Evolutionary conservation across 192 early-diverging fungal genomes (phyloP).

Genomic region (Phycomyces blakesleeanus): DNA sequence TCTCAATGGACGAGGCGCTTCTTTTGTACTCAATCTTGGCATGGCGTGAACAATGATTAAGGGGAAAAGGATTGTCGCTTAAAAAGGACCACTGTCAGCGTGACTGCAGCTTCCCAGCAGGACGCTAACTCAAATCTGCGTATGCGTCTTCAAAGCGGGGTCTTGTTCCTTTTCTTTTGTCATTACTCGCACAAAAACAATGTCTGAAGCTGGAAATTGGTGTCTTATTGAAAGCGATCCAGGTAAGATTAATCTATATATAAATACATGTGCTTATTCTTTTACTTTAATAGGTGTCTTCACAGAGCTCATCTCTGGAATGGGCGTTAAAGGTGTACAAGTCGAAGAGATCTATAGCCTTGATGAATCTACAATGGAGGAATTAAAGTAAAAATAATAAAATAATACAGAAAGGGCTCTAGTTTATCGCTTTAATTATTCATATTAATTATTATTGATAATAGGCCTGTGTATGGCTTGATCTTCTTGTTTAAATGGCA

Average conservation of each 20-base stretch:
- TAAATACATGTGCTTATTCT: background rate
- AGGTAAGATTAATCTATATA: slow-evolving; percentile 32
- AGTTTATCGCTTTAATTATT: background rate
- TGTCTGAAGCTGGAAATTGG: slow-evolving; percentile 71
- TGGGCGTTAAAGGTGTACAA: slow-evolving; percentile 69
- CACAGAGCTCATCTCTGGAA: slow-evolving; percentile 73
- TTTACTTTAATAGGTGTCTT: slow-evolving; percentile 57
- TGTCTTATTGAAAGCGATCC: slow-evolving; percentile 87
- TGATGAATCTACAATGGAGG: slow-evolving; percentile 56
- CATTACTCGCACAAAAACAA: slow-evolving; percentile 8
- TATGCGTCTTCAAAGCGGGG: background rate
- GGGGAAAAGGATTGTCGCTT: too few species aligned
- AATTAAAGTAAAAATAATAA: slow-evolving; percentile 48
- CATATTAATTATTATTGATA: background rate
- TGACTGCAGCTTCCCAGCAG: background rate
- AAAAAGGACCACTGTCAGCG: background rate
- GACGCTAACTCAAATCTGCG: background rate
- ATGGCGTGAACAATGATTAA: too few species aligned
- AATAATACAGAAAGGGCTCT: background rate
- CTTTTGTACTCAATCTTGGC: too few species aligned
- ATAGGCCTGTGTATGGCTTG: slow-evolving; percentile 68
- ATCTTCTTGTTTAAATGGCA: slow-evolving; percentile 86
- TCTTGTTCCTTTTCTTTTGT: background rate
- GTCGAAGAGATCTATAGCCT: slow-evolving; percentile 81
- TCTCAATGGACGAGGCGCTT: too few species aligned